phyloP scores from a whole-genome alignment of 2,329 filamentous ascomycete species.

The Exophiala viscosa region DNA sequence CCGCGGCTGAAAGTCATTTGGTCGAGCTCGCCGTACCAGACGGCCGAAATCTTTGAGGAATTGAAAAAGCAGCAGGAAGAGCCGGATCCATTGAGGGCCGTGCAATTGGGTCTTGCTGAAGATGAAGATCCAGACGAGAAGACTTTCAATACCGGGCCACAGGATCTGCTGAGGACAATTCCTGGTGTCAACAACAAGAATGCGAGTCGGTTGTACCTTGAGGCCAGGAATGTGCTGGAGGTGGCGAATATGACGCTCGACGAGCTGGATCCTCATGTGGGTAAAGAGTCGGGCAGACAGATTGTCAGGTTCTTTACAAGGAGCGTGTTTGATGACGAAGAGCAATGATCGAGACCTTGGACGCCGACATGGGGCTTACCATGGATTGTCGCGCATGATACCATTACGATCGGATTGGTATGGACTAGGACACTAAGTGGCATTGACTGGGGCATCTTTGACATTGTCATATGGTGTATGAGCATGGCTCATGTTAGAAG shows the following conservation, averaged over 20 bases:
- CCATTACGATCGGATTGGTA: too few species aligned
- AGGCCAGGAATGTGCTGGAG: slow-evolving; percentile 72
- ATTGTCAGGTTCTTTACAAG: slow-evolving; percentile 78
- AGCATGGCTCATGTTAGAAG: too few species aligned
- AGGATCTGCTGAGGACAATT: slow-evolving; percentile 83
- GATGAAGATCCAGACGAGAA: slow-evolving; percentile 60
- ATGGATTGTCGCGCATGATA: neutral
- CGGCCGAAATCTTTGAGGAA: slow-evolving; percentile 92
- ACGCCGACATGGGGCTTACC: neutral
- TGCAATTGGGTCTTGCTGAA: slow-evolving; percentile 68
- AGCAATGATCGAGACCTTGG: slow-evolving; percentile 1
- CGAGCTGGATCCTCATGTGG: slow-evolving; percentile 71
- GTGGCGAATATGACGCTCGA: slow-evolving; percentile 79
- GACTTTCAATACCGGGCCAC: slow-evolving; percentile 76
- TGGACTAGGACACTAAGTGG: too few species aligned
- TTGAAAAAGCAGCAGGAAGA: slow-evolving; percentile 87
- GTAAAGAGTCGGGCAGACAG: slow-evolving; percentile 70
- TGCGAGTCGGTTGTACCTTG: slow-evolving; percentile 66
- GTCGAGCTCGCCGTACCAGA: slow-evolving; percentile 90
- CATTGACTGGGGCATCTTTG: too few species aligned
- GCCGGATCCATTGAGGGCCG: slow-evolving; percentile 83
- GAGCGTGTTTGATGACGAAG: slow-evolving; percentile 51
- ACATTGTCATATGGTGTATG: too few species aligned
- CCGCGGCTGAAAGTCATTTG: slow-evolving; percentile 87
- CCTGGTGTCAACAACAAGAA: slow-evolving; percentile 82